Evolutionary conservation across 2,329 filamentous ascomycete species (phyloP), one percentile per base, ranked within the genome.

Genomic region (Nemania sp.): DNA sequence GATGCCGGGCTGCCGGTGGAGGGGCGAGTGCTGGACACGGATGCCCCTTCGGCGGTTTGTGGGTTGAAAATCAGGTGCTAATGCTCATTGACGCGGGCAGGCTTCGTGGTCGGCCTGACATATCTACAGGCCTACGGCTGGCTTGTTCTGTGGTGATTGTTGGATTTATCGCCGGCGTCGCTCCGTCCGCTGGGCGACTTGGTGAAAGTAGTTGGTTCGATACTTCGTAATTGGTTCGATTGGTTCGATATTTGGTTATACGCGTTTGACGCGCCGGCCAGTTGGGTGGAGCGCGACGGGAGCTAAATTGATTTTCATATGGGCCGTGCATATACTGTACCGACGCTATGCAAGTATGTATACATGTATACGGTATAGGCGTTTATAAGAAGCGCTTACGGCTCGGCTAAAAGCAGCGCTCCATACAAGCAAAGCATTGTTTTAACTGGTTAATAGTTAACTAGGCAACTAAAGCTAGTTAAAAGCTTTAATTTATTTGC

Each of bases 231-330:
- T n/a, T n/a, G n/a, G n/a, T n/a, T n/a, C n/a, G n/a, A n/a, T n/a
- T n/a, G n/a, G n/a, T n/a, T n/a, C n/a, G n/a, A n/a, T n/a, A n/a
- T n/a, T n/a, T n/a, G 7, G 25, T 3, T 29, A 29, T 29, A 69
- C 69, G 69, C 70, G 68, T 63, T 53, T 57, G 58, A 67, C 68
- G 68, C 68, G 68, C 55, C 55, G 51, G 43, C 52, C 42, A 29
- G 40, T n/a, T 11, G 37, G 50, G n/a, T 17, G 10, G n/a, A 39
- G 60, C 65, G 66, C 64, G 52, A 67, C 65, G 50, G 49, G 45
- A 50, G 59, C 40, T 61, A 60, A 55, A 60, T 59, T 58, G 63
- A 57, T 7, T 62, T 53, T 3, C 3, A 56, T 12, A 50, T 63
- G 60, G 56, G 5, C 53, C 21, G 54, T 59, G 63, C 55, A 9